Percentiles rank a stretch among this genome's conserved stretches.
phyloP scores from a whole-genome alignment of 164 flowering plant species.

The Taxillus chinensis region DNA sequence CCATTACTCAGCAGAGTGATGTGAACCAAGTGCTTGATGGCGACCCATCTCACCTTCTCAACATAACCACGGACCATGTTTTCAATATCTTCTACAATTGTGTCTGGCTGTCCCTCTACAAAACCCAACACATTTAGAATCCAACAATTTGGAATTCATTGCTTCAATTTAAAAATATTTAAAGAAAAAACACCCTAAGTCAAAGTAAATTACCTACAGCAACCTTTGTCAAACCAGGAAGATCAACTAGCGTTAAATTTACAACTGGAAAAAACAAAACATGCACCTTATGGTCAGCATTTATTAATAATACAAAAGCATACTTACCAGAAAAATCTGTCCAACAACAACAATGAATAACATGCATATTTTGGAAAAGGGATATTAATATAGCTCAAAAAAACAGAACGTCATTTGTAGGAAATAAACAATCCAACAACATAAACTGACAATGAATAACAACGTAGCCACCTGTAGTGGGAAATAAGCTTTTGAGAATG shows the following conservation, averaged over 20 bases:
- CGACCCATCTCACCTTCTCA: conserved; percentile 31
- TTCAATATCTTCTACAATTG: conserved; percentile 50
- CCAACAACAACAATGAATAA: too few species aligned
- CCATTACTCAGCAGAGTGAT: not conserved
- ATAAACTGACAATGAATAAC: too few species aligned
- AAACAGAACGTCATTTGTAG: too few species aligned
- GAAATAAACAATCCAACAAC: too few species aligned
- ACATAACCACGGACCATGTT: conserved; percentile 54
- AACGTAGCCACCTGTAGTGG: too few species aligned
- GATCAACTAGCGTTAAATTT: not conserved
- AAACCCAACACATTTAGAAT: not conserved
- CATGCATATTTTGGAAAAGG: too few species aligned
- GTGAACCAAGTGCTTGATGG: not conserved
- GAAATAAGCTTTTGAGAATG: too few species aligned
- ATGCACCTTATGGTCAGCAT: not conserved
- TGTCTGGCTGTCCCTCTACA: conserved; percentile 58
- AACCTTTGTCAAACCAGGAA: conserved; percentile 4
- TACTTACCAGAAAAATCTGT: too few species aligned
- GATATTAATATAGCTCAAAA: too few species aligned
- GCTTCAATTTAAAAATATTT: not conserved
- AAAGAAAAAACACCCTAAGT: not conserved
- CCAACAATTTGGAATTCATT: not conserved
- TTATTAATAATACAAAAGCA: too few species aligned
- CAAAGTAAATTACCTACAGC: not conserved
- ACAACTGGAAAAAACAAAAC: not conserved